phyloP scores from a whole-genome alignment of 495 filamentous ascomycete genomes.

The Xylaria curta region DNA sequence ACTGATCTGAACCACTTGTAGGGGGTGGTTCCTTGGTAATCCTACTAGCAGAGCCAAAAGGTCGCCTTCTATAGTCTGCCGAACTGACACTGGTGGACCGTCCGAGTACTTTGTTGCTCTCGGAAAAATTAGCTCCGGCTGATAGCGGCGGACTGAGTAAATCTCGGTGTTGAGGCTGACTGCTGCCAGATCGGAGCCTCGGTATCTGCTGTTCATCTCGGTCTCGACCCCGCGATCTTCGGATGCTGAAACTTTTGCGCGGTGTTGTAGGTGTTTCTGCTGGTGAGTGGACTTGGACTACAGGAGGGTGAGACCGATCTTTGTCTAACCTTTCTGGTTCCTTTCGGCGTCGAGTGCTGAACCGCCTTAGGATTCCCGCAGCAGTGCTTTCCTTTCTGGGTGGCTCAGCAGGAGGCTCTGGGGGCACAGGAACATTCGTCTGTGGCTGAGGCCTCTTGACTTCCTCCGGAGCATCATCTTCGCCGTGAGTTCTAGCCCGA shows the following conservation, averaged over 20 bases:
- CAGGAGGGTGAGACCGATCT: slow-evolving; percentile 68
- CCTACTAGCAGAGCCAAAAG: slow-evolving; percentile 57
- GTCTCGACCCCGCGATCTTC: slow-evolving; percentile 65
- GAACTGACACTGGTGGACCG: slow-evolving; percentile 88
- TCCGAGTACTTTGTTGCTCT: slow-evolving; percentile 68
- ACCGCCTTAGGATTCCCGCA: slow-evolving; percentile 82
- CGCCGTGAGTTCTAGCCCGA: slow-evolving; percentile 90
- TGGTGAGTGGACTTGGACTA: slow-evolving; percentile 75
- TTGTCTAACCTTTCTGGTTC: slow-evolving; percentile 65
- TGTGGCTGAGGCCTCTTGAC: slow-evolving; percentile 73
- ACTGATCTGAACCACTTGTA: slow-evolving; percentile 82
- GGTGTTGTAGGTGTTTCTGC: slow-evolving; percentile 65
- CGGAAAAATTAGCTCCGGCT: slow-evolving; percentile 61
- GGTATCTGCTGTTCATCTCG: slow-evolving; percentile 55
- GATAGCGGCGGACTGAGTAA: slow-evolving; percentile 73
- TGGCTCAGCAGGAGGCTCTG: slow-evolving; percentile 64
- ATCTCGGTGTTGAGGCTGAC: slow-evolving; percentile 74
- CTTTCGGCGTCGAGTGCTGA: slow-evolving; percentile 81
- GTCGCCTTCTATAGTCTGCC: slow-evolving; percentile 74
- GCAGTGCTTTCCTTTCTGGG: slow-evolving; percentile 86
- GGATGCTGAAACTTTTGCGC: slow-evolving; percentile 83
- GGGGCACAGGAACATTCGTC: slow-evolving; percentile 49
- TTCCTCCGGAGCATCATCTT: slow-evolving; percentile 84
- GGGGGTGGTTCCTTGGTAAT: slow-evolving; percentile 64
- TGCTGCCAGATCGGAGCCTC: slow-evolving; percentile 65